Percentiles rank a stretch among this genome's conserved stretches.
Evolutionary conservation across 179 eudicot species (phyloP).

Genomic region (Heliamphora ciliata): DNA sequence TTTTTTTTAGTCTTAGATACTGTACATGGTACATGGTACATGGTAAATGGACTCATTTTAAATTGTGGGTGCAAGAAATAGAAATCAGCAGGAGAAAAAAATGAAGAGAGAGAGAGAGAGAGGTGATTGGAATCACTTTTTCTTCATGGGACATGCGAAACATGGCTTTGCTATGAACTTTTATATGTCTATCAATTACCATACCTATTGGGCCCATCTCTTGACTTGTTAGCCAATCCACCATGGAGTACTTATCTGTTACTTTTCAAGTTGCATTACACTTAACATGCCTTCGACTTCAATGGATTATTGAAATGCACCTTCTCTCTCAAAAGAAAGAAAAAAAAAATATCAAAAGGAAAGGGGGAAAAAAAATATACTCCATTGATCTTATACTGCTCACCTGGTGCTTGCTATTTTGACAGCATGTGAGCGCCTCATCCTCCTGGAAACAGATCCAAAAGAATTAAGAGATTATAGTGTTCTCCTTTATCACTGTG

Average conservation of each 20-base stretch:
- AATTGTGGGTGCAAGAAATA: neutral
- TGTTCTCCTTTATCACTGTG: slow-evolving; percentile 82
- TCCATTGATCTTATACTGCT: neutral
- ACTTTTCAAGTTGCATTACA: neutral
- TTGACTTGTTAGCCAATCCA: neutral
- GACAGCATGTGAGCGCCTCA: slow-evolving; percentile 85
- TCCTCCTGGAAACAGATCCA: slow-evolving; percentile 55
- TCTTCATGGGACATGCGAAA: neutral
- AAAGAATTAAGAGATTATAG: slow-evolving; percentile 75
- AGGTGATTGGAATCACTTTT: too few species aligned
- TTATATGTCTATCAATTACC: neutral
- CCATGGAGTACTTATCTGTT: neutral
- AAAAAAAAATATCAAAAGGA: neutral
- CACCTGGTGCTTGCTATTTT: slow-evolving; percentile 11
- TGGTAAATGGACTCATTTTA: neutral
- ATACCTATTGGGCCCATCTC: neutral
- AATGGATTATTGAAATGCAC: neutral
- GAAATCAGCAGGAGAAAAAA: neutral
- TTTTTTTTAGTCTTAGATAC: neutral
- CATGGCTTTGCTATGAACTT: neutral
- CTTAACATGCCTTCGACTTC: neutral
- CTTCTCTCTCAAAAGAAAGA: neutral
- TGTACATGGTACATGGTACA: neutral
- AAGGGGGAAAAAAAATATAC: neutral
- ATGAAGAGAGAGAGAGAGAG: neutral